Conservation (phyloP, 164 flowering plant species). For the Annona squamosa region DNA sequence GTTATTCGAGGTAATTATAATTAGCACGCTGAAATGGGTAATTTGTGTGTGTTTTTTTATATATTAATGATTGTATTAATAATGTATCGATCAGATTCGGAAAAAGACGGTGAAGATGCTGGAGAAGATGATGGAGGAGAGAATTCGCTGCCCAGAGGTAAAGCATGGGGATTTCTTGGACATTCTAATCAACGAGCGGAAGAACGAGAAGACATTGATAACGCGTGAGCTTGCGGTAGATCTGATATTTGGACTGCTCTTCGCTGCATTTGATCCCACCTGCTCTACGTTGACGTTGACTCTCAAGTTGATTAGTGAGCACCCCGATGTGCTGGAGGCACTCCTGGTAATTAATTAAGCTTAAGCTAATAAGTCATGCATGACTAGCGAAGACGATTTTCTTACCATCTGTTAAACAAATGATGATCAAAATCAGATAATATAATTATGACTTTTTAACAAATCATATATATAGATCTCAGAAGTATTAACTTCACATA, state of each 20-base stretch:
- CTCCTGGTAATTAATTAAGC: slow-evolving; percentile 40
- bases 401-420: too few relatives aligned
- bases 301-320: slow-evolving; percentile 30
- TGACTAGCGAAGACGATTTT: too few relatives aligned
- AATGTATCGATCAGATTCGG: slow-evolving; percentile 45
- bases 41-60: neutral
- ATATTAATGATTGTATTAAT: neutral
- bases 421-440: too few relatives aligned
- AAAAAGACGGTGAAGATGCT: slow-evolving; percentile 75
- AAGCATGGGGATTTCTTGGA: slow-evolving; percentile 59
- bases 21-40: neutral
- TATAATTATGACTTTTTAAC: too few relatives aligned
- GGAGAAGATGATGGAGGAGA: slow-evolving; percentile 55
- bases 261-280: slow-evolving; percentile 39
- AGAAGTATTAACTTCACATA: neutral
- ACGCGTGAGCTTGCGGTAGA: slow-evolving; percentile 30
- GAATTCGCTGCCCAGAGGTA: slow-evolving; percentile 42
- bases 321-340: slow-evolving; percentile 59
- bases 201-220: slow-evolving; percentile 25
- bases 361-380: neutral
- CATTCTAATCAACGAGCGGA: slow-evolving; percentile 24
- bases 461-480: too few relatives aligned
- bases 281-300: slow-evolving; percentile 29
- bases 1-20: too few relatives aligned
- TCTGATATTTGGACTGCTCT: slow-evolving; percentile 30